Conservation (phyloP, 345 rosid genomes). For the Lenwebbia sp. region DNA sequence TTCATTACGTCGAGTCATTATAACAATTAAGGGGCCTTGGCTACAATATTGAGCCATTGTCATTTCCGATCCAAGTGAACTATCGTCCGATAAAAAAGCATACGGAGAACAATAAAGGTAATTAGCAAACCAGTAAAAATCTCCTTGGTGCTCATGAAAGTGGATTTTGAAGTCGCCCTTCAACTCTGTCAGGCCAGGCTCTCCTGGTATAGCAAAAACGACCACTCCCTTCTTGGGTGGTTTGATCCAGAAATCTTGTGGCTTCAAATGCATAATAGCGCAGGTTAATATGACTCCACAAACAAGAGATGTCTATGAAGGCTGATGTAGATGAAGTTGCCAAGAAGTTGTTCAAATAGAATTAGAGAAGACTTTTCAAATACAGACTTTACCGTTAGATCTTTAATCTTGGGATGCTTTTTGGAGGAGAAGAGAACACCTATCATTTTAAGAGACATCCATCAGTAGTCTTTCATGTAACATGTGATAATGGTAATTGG, state of each 20-base stretch:
- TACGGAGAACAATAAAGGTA: background rate
- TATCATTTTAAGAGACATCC: constrained; percentile 14
- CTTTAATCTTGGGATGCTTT: constrained; percentile 75
- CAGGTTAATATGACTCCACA: background rate
- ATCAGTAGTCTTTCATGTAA: background rate
- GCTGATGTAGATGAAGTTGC: background rate
- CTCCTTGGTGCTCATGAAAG: constrained; percentile 88
- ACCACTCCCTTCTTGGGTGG: constrained; percentile 83
- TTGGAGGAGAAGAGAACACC: constrained; percentile 70
- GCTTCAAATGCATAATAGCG: constrained; percentile 26
- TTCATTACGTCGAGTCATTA: background rate
- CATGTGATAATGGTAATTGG: background rate
- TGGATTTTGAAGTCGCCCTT: constrained; percentile 83
- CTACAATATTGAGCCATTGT: background rate
- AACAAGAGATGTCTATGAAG: background rate
- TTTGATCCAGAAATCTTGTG: constrained; percentile 89
- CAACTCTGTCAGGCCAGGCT: constrained; percentile 82
- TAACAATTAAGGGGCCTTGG: background rate
- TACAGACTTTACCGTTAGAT: constrained; percentile 45
- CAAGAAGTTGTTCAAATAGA: constrained; percentile 4
- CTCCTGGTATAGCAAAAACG: constrained; percentile 91
- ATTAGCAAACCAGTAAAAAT: constrained; percentile 68
- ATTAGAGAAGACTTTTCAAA: background rate
- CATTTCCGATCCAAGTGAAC: background rate
- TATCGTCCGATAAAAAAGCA: background rate